Conservation (phyloP, 139 green algal genomes). For the Chlamydomonas schloesseri region DNA sequence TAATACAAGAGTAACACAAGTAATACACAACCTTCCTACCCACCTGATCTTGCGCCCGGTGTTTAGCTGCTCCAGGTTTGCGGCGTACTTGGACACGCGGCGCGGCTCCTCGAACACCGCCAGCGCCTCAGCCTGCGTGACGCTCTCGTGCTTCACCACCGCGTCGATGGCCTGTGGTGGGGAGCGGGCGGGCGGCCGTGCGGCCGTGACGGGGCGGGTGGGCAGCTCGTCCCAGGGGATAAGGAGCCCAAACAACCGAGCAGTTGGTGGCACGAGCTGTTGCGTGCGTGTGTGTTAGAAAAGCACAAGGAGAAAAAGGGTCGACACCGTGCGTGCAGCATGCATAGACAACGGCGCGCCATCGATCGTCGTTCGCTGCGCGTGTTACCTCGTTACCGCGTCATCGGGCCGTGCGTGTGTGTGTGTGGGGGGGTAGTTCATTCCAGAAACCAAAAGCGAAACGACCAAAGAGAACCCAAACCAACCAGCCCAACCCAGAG, state of each 20-base stretch:
- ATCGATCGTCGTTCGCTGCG: too few species aligned
- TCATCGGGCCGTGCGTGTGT: too few species aligned
- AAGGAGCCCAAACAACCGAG: background rate
- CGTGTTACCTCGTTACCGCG: too few species aligned
- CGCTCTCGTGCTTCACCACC: slow-evolving; percentile 81
- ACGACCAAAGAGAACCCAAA: too few species aligned
- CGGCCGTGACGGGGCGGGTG: background rate
- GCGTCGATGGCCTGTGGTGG: background rate
- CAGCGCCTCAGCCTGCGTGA: slow-evolving; percentile 68
- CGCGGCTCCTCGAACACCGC: slow-evolving; percentile 88
- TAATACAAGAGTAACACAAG: background rate
- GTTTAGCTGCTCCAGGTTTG: slow-evolving; percentile 85
- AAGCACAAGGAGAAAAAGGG: too few species aligned
- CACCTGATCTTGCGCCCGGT: slow-evolving; percentile 73
- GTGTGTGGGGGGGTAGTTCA: too few species aligned
- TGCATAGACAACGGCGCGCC: too few species aligned
- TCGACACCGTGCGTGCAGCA: too few species aligned
- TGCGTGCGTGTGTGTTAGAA: too few species aligned
- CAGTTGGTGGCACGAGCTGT: too few species aligned
- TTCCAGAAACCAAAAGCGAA: too few species aligned
- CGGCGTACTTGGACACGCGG: slow-evolving; percentile 88
- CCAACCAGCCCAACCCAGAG: too few species aligned
- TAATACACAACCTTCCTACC: background rate
- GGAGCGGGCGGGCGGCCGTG: background rate
- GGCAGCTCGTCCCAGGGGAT: background rate